phyloP scores from a whole-genome alignment of 495 filamentous ascomycete species.

The Lentithecium fluviatile region DNA sequence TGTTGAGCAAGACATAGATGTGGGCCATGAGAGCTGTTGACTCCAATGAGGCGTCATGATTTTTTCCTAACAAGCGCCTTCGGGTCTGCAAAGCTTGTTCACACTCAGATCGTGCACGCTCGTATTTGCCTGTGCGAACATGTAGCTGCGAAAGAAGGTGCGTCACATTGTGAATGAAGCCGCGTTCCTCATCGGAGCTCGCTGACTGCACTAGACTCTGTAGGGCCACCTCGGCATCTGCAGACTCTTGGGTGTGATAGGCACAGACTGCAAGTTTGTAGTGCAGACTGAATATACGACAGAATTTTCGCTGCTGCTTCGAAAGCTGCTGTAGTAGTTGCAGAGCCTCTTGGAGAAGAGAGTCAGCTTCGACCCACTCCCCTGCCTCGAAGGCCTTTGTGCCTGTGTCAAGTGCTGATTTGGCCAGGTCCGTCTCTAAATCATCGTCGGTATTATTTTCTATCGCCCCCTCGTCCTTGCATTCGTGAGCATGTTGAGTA shows the following conservation, averaged over 20 bases:
- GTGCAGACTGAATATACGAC: constrained; percentile 37
- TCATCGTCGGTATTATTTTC: constrained; percentile 28
- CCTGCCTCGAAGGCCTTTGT: constrained; percentile 38
- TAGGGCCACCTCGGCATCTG: constrained; percentile 34
- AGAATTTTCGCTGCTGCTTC: constrained; percentile 35
- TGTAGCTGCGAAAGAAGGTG: constrained; percentile 30
- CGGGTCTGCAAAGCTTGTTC: constrained; percentile 28
- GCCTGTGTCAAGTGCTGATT: constrained; percentile 36
- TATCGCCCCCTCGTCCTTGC: constrained; percentile 15
- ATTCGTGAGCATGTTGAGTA: constrained; percentile 27
- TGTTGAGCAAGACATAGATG: constrained; percentile 30
- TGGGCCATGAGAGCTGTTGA: constrained; percentile 33
- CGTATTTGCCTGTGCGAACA: constrained; percentile 24
- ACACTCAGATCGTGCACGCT: constrained; percentile 28
- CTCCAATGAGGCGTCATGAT: constrained; percentile 26
- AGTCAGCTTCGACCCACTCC: constrained; percentile 38
- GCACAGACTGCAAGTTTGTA: constrained; percentile 40
- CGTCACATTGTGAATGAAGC: constrained; percentile 8
- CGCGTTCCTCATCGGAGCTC: constrained; percentile 26
- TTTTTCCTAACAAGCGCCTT: constrained; percentile 23
- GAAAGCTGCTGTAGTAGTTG: constrained; percentile 37
- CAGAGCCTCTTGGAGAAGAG: constrained; percentile 40
- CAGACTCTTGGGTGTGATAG: constrained; percentile 37
- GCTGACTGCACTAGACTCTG: constrained; percentile 26
- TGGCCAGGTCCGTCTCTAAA: constrained; percentile 38